These are phyloP conservation scores for Triticum aestivum DNA, from an alignment of 176 grass and related monocot genomes.

Conservation along the genomic window IWGSC_CS_RefSeq_v2.1 NC_057800.1:515402577-515403076, in stretches of 20 bases:
- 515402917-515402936: too few relatives aligned
- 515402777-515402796: background rate
- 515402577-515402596: background rate
- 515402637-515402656: background rate
- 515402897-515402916: background rate
- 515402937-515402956: background rate
- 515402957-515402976: background rate
- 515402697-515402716: too few relatives aligned
- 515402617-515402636: background rate
- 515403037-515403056: background rate
- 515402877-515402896: background rate
- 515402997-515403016: conserved; percentile 5
- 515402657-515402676: too few relatives aligned
- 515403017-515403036: background rate
- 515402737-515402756: background rate
- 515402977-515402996: background rate
- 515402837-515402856: background rate
- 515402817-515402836: background rate
- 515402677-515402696: too few relatives aligned
- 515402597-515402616: background rate
- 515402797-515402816: background rate
- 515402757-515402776: background rate
- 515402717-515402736: background rate
- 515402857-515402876: background rate
- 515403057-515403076: background rate